Percentiles rank a stretch among this genome's conserved stretches.
Conservation (phyloP, 495 filamentous ascomycete genomes). For the Thermochaetoides thermophila region DNA sequence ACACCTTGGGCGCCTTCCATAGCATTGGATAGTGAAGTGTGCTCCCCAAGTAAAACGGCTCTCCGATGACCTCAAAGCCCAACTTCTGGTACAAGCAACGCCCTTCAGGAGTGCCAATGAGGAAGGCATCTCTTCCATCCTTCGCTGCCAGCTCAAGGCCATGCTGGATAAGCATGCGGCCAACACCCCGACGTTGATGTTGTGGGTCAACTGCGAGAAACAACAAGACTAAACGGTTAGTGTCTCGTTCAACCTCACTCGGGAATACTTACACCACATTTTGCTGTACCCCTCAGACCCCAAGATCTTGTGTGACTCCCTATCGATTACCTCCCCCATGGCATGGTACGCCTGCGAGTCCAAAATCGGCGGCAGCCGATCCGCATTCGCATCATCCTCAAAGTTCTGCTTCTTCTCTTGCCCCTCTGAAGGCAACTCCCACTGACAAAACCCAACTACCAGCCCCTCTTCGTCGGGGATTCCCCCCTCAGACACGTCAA, state of each 20-base stretch:
- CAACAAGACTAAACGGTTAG: constrained; percentile 7
- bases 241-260: not conserved
- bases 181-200: constrained; percentile 13
- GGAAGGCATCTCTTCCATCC: constrained; percentile 5
- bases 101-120: constrained; percentile 10
- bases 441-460: constrained; percentile 14
- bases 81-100: constrained; percentile 7
- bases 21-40: constrained; percentile 8
- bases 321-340: constrained; percentile 1
- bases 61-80: constrained; percentile 8
- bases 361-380: constrained; percentile 1
- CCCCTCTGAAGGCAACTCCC: constrained; percentile 8
- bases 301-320: constrained; percentile 3
- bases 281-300: constrained; percentile 8
- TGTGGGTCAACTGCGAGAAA: constrained; percentile 10
- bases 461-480: not conserved
- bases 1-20: constrained; percentile 6
- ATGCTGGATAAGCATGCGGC: constrained; percentile 11
- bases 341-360: constrained; percentile 2
- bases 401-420: not conserved
- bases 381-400: not conserved
- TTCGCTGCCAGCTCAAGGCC: constrained; percentile 9
- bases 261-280: constrained; percentile 14
- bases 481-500: constrained; percentile 5
- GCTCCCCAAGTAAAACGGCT: not conserved